Percentiles rank a stretch among this genome's conserved stretches.
phyloP scores from a whole-genome alignment of 1,139 yeast genomes.

The Saccharomyces hybrid region DNA sequence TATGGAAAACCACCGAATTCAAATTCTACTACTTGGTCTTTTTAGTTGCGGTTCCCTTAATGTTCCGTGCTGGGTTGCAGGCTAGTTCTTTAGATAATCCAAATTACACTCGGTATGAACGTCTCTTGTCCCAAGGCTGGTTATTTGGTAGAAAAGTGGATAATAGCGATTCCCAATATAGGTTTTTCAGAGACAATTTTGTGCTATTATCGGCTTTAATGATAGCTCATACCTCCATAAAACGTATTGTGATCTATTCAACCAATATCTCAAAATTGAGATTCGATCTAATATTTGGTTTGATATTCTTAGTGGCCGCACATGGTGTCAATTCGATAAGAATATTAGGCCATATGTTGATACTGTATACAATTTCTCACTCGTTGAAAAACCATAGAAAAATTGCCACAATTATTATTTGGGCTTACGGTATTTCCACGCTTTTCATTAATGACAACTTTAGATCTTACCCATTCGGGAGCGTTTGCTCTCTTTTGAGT shows the following conservation, averaged over 20 bases:
- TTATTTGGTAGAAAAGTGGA: constrained; percentile 73
- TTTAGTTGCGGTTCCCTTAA: constrained; percentile 63
- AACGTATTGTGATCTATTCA: constrained; percentile 33
- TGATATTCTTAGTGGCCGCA: constrained; percentile 56
- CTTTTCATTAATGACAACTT: constrained; percentile 69
- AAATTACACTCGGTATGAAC: constrained; percentile 57
- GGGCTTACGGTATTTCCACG: constrained; percentile 72
- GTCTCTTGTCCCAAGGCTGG: constrained; percentile 65
- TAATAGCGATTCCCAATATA: constrained; percentile 81
- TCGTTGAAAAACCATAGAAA: constrained; percentile 26
- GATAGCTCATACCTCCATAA: constrained; percentile 44
- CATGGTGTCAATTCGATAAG: constrained; percentile 72
- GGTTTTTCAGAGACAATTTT: constrained; percentile 78
- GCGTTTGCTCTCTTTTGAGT: constrained; percentile 33
- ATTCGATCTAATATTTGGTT: constrained; percentile 69
- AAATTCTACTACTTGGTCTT: constrained; percentile 56
- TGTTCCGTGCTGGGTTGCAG: constrained; percentile 73
- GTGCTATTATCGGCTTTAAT: constrained; percentile 51
- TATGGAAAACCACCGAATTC: constrained; percentile 44
- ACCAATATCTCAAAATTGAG: constrained; percentile 35
- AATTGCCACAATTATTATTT: constrained; percentile 37
- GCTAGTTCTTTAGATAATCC: constrained; percentile 72
- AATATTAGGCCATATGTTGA: constrained; percentile 47
- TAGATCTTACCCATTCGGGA: constrained; percentile 47
- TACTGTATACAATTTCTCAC: constrained; percentile 51